phyloP scores from a whole-genome alignment of 2,329 filamentous ascomycete genomes.

The Reticulascus tulasneorum region DNA sequence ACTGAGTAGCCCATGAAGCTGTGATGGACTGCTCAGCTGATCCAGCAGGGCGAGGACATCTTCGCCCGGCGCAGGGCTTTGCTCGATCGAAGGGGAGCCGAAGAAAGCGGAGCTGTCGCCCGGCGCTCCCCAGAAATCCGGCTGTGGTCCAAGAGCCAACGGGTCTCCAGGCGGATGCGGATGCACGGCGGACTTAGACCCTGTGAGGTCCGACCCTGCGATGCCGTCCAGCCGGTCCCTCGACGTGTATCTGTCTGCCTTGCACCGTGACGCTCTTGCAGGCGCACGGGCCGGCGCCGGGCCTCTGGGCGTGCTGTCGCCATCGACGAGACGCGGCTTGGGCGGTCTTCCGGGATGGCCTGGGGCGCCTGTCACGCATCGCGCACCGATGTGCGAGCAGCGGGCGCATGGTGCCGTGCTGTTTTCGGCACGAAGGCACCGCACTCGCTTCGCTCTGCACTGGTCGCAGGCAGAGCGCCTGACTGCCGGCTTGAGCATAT shows the following conservation, averaged over 20 bases:
- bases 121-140: slow-evolving; percentile 9
- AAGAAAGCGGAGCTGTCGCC: slow-evolving; percentile 9
- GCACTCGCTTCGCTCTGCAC: slow-evolving; percentile 19
- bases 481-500: slow-evolving; percentile 6
- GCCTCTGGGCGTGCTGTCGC: background rate
- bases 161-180: background rate
- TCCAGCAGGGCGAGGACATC: slow-evolving; percentile 7
- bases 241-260: too few species aligned
- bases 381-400: slow-evolving; percentile 13
- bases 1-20: slow-evolving; percentile 13
- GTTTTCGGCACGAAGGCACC: slow-evolving; percentile 16
- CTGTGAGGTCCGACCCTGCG: slow-evolving; percentile 5
- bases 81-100: slow-evolving; percentile 8
- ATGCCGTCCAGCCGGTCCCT: slow-evolving; percentile 1
- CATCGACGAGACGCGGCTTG: slow-evolving; percentile 8
- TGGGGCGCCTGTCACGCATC: slow-evolving; percentile 16
- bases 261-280: too few species aligned
- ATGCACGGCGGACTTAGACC: slow-evolving; percentile 1
- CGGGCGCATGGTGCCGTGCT: slow-evolving; percentile 16
- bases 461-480: slow-evolving; percentile 19
- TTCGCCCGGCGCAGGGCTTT: slow-evolving; percentile 6
- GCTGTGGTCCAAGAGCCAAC: slow-evolving; percentile 7
- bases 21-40: slow-evolving; percentile 11
- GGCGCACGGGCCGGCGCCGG: too few species aligned
- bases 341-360: slow-evolving; percentile 16